Conservation (phyloP, 1,284 basidiomycete species). For the Sanghuangporus sanghuang region DNA sequence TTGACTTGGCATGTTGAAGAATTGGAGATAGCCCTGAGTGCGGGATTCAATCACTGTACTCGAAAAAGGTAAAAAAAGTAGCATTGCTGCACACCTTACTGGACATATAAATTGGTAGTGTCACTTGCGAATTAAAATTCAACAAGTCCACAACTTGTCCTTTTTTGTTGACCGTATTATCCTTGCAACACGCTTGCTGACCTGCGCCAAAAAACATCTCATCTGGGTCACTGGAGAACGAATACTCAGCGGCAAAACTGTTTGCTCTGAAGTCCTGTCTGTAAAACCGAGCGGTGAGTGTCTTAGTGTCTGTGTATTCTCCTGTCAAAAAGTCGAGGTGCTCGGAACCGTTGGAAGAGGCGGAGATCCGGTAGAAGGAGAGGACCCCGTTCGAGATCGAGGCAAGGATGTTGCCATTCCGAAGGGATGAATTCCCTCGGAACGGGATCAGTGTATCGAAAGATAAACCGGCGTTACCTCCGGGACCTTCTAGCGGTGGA, state of each 20-base stretch:
- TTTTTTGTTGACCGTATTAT: slow-evolving; percentile 39
- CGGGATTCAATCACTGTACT: neutral
- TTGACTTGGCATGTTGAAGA: slow-evolving; percentile 38
- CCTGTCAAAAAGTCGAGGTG: slow-evolving; percentile 26
- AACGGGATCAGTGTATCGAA: slow-evolving; percentile 31
- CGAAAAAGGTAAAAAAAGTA: neutral
- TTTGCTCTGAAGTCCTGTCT: slow-evolving; percentile 32
- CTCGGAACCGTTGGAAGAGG: slow-evolving; percentile 29
- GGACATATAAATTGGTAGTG: slow-evolving; percentile 37
- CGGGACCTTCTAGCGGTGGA: slow-evolving; percentile 36
- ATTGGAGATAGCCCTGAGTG: slow-evolving; percentile 34
- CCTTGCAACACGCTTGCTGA: slow-evolving; percentile 38
- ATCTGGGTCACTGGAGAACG: slow-evolving; percentile 31
- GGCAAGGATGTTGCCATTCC: slow-evolving; percentile 33
- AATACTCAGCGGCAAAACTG: slow-evolving; percentile 34
- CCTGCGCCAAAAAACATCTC: slow-evolving; percentile 37
- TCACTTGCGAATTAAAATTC: slow-evolving; percentile 39
- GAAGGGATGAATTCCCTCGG: slow-evolving; percentile 30
- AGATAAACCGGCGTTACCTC: slow-evolving; percentile 29
- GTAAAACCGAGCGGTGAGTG: slow-evolving; percentile 32
- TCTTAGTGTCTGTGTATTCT: slow-evolving; percentile 35
- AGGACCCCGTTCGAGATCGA: slow-evolving; percentile 28
- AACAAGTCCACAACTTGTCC: slow-evolving; percentile 37
- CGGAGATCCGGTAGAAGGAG: slow-evolving; percentile 30
- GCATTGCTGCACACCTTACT: slow-evolving; percentile 28